Base-by-base conservation (phyloP, 139 green algal genomes). In the Penium margaritaceum region DNA sequence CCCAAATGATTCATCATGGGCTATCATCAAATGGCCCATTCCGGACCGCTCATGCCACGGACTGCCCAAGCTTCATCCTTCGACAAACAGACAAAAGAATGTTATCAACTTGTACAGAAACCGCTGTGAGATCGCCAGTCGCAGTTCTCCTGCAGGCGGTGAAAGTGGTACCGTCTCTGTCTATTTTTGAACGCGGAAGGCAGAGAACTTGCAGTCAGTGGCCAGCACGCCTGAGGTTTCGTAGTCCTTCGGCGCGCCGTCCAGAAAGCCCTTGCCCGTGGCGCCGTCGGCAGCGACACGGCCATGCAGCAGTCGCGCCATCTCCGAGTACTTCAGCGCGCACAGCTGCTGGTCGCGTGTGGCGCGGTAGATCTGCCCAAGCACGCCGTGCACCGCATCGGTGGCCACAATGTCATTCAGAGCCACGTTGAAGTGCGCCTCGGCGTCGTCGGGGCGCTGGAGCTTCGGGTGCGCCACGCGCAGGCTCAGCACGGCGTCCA, bases 121-220 rank as follows among this genome's bases (percentile, higher is more conserved):
- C n/a, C n/a, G n/a, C n/a, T n/a, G n/a, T n/a, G n/a, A n/a, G n/a
- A n/a, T n/a, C n/a, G n/a, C n/a, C n/a, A n/a, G n/a, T n/a, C n/a
- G n/a, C n/a, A n/a, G n/a, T n/a, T n/a, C n/a, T n/a, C n/a, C n/a
- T n/a, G n/a, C n/a, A n/a, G n/a, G n/a, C n/a, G n/a, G n/a, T n/a
- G n/a, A n/a, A n/a, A n/a, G n/a, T n/a, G n/a, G n/a, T n/a, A n/a
- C n/a, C n/a, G n/a, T n/a, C n/a, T n/a, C n/a, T n/a, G n/a, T n/a
- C n/a, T n/a, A n/a, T n/a, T n/a, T n/a, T n/a, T n/a, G n/a, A n/a
- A n/a, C n/a, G n/a, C n/a, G n/a, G n/a, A n/a, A 74, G 51, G 21
- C n/a, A 15, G 66, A 30, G 17, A 70, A 74, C 30, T 74, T 74
- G 66, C 66, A 74, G 43, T 74, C 66, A 17, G 66, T 15, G 17